Percentiles rank a stretch among this genome's conserved stretches.
phyloP scores from a whole-genome alignment of 1,139 yeast species.

The Candida frijolesensis region DNA sequence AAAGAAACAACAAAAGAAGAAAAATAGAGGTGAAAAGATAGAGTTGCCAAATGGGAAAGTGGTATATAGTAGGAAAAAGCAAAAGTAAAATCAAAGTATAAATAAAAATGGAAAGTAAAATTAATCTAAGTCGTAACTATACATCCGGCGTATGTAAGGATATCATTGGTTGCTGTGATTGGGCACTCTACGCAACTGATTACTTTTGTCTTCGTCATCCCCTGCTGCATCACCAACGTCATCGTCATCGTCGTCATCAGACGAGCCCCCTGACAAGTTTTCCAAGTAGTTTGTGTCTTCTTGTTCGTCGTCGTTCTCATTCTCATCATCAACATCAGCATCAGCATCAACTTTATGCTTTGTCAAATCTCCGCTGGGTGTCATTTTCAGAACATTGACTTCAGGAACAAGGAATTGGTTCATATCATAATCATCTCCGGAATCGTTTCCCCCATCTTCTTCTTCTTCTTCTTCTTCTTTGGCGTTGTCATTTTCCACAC shows the following conservation, averaged over 20 bases:
- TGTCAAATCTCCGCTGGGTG: slow-evolving; percentile 22
- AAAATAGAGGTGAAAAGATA: slow-evolving; percentile 45
- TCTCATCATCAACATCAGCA: background rate
- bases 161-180: slow-evolving; percentile 32
- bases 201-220: slow-evolving; percentile 21
- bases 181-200: slow-evolving; percentile 41
- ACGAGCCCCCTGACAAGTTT: slow-evolving; percentile 41
- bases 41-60: slow-evolving; percentile 65
- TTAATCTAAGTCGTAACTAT: background rate
- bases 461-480: slow-evolving; percentile 21
- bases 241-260: slow-evolving; percentile 26
- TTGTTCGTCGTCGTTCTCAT: slow-evolving; percentile 19
- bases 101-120: slow-evolving; percentile 1
- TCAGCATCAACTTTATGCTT: slow-evolving; percentile 9
- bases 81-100: slow-evolving; percentile 11
- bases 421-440: slow-evolving; percentile 21
- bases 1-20: slow-evolving; percentile 33
- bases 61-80: slow-evolving; percentile 45
- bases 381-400: slow-evolving; percentile 18
- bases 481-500: slow-evolving; percentile 34
- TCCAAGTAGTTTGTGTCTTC: slow-evolving; percentile 30
- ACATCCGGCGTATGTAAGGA: background rate
- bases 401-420: slow-evolving; percentile 15
- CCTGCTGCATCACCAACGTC: slow-evolving; percentile 25
- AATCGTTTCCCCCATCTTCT: slow-evolving; percentile 19